Percentiles rank a stretch among this genome's conserved stretches.
Conservation (phyloP, 23 red algal genomes). For the Gracilaria domingensis region DNA sequence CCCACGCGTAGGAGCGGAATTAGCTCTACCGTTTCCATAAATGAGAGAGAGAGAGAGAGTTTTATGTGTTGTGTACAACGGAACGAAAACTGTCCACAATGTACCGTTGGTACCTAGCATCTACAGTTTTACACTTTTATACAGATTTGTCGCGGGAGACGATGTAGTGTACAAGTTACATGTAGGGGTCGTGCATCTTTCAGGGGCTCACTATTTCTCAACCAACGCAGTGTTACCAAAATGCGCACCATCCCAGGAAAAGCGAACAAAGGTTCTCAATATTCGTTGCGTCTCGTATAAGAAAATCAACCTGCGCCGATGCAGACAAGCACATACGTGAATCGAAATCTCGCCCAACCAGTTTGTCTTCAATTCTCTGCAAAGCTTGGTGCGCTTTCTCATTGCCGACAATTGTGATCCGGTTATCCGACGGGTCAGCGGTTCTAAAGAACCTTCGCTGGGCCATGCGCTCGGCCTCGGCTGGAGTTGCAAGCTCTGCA, state of each 20-base stretch:
- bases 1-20: too few species aligned
- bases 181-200: not conserved
- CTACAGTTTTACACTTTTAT: not conserved
- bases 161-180: not conserved
- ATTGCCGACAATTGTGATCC: slow-evolving; percentile 52
- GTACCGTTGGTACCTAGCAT: not conserved
- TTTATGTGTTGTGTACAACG: not conserved
- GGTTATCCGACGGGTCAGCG: slow-evolving; percentile 39
- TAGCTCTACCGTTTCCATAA: too few species aligned
- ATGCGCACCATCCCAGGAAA: slow-evolving; percentile 95
- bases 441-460: slow-evolving; percentile 35
- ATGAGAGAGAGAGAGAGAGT: too few species aligned
- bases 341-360: slow-evolving; percentile 55
- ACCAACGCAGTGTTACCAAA: slow-evolving; percentile 41
- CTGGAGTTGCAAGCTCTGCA: slow-evolving; percentile 49
- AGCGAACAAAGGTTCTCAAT: slow-evolving; percentile 87
- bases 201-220: not conserved
- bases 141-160: not conserved
- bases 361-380: slow-evolving; percentile 52
- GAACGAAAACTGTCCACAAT: not conserved
- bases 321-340: slow-evolving; percentile 1
- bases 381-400: slow-evolving; percentile 61
- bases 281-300: slow-evolving; percentile 85
- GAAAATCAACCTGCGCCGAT: slow-evolving; percentile 81
- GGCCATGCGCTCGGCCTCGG: slow-evolving; percentile 15